Base-by-base conservation (phyloP, 106 monocot species). In the Dendrobium catenatum region DNA sequence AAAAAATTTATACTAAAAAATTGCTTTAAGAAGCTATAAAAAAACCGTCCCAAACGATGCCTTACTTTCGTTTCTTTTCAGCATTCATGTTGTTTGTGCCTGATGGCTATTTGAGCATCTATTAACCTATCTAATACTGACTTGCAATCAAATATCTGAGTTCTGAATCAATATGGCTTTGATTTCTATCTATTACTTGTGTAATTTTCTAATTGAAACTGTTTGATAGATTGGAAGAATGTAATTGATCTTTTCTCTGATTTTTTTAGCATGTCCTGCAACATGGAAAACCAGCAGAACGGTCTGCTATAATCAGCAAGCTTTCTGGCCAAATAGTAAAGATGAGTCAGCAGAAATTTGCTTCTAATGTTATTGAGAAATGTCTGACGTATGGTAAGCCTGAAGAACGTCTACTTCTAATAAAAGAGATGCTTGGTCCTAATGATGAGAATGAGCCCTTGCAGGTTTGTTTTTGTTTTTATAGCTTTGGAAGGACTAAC, bases 391-490 rank as follows among this genome's bases (percentile, higher is more conserved):
- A 83, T 79, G 78, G 83, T 73, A 78, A 33, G 20, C 83, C 68
- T 72, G 78, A 79, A 37, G 78, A 83, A 49, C 83, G 83, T 42
- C 78, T 78, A 16, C 41, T 83, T 19, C 51, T 83, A 17, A 83
- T 83, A 72, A 55, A 83, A 78, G 83, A 83, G 83, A 83, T 83
- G 83, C 83, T 83, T 72, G 83, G 83, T 73, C 48, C 83, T 56
- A 78, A 78, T 33, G 83, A 83, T 9, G 83, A 83, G 22, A 83
- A 83, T 83, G 83, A 83, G 72, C 83, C 83, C n/a, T 43, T 83
- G 54, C 83, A 83, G 83, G 83, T 83, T 78, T 78, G 72, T 42
- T 46, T 44, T 75, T 73, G 11, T 72, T 1, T 41, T 40, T 19
- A 16, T 26, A 26, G 22, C 6, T 67, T 67, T 67, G 7, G 26